These are phyloP conservation scores for Aspergillus piperis DNA, from an alignment of 2,329 filamentous ascomycete genomes.

Conservation along the genomic window DNA sequence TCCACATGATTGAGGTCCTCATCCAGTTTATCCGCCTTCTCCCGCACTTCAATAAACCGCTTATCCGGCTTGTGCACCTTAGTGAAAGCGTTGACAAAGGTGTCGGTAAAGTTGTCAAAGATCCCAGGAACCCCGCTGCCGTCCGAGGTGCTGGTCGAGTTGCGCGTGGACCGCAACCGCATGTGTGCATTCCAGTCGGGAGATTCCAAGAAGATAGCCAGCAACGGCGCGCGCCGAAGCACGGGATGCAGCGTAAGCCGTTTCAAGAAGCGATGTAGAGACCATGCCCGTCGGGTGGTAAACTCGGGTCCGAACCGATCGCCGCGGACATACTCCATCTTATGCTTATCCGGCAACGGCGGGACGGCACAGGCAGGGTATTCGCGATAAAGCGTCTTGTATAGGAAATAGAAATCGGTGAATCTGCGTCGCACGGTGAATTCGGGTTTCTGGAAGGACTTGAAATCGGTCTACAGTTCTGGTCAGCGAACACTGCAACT, in stretches of 20 bases:
- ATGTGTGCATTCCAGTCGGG: conserved; percentile 97
- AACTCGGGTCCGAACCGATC: conserved; percentile 95
- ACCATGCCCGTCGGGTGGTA: conserved; percentile 82
- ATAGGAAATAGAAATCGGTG: conserved; percentile 96
- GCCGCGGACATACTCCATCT: conserved; percentile 97
- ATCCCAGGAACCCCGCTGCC: conserved; percentile 61
- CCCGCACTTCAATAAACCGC: conserved; percentile 89
- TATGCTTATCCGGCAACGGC: conserved; percentile 95
- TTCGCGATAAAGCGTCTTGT: conserved; percentile 82
- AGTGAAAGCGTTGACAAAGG: conserved; percentile 94
- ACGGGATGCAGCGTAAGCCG: conserved; percentile 86
- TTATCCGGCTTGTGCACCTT: conserved; percentile 95
- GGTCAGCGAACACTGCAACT: too few relatives aligned
- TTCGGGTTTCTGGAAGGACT: conserved; percentile 80
- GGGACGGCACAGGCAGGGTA: conserved; percentile 91
- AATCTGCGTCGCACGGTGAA: conserved; percentile 86
- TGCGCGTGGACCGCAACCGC: conserved; percentile 71
- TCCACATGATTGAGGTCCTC: conserved; percentile 91
- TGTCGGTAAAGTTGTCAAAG: conserved; percentile 93
- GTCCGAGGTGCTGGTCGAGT: conserved; percentile 51
- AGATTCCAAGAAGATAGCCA: conserved; percentile 89
- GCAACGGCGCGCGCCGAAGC: conserved; percentile 75
- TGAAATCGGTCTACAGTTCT: conserved; percentile 77
- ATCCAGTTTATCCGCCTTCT: conserved; percentile 89
- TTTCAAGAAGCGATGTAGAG: conserved; percentile 85